phyloP scores from a whole-genome alignment of 2,329 filamentous ascomycete species.

The Samsoniella hepiali region DNA sequence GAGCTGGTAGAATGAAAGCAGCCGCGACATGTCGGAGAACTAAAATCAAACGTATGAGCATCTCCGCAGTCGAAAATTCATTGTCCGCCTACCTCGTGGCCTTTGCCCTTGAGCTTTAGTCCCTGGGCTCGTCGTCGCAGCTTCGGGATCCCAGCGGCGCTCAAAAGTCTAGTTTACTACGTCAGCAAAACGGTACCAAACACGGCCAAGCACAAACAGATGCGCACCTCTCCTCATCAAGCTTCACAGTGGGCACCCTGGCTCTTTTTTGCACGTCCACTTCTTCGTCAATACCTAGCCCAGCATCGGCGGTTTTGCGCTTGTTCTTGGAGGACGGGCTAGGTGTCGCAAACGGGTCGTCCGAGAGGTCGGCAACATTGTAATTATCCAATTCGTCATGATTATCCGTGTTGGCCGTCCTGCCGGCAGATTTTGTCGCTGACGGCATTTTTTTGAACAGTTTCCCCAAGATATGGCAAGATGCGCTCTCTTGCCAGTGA shows the following conservation, averaged over 20 bases:
- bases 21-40: slow-evolving; percentile 78
- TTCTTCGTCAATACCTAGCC: slow-evolving; percentile 80
- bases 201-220: not conserved
- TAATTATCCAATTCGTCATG: slow-evolving; percentile 74
- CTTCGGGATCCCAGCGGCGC: slow-evolving; percentile 77
- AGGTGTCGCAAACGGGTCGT: slow-evolving; percentile 49
- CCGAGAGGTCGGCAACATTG: slow-evolving; percentile 55
- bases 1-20: slow-evolving; percentile 88
- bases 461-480: not conserved
- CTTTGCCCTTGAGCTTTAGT: slow-evolving; percentile 85
- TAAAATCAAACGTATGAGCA: slow-evolving; percentile 31
- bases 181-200: not conserved
- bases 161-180: slow-evolving; percentile 61
- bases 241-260: slow-evolving; percentile 70
- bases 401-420: slow-evolving; percentile 8
- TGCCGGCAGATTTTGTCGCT: not conserved
- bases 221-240: slow-evolving; percentile 72
- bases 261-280: slow-evolving; percentile 76
- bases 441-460: slow-evolving; percentile 25
- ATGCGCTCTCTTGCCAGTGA: not conserved
- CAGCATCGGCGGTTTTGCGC: slow-evolving; percentile 47
- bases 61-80: too few relatives aligned
- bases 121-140: slow-evolving; percentile 68
- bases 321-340: slow-evolving; percentile 43
- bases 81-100: slow-evolving; percentile 68